Conservation (phyloP, 1,139 yeast genomes). For the Candida gigantensis region DNA sequence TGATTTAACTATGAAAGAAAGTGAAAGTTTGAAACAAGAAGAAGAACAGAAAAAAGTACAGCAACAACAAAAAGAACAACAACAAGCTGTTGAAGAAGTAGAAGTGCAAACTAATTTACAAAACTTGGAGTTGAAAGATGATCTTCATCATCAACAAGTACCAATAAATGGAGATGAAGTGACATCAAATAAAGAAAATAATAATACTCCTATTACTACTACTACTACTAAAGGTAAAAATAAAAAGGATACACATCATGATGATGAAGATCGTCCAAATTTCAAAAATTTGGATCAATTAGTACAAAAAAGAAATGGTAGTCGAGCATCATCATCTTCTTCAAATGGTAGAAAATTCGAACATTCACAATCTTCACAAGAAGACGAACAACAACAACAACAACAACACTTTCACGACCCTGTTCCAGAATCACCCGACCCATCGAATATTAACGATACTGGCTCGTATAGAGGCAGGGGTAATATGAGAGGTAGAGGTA, state of each 20-base stretch:
- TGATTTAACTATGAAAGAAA: constrained; percentile 14
- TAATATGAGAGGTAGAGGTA: constrained; percentile 11
- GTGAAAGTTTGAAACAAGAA: constrained; percentile 11
- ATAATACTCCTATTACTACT: no score
- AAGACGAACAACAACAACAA: not conserved
- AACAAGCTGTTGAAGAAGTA: not conserved
- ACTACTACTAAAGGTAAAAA: no score
- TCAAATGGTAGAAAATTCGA: constrained; percentile 3
- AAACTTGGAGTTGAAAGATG: constrained; percentile 8
- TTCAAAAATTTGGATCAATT: constrained; percentile 36
- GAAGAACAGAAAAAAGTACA: no score
- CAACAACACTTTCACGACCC: not conserved
- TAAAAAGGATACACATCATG: no score
- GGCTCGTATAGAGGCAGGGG: constrained; percentile 1
- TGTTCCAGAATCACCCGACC: not conserved
- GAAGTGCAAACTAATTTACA: constrained; percentile 9
- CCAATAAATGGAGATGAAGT: constrained; percentile 4
- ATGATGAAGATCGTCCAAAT: constrained; percentile 25
- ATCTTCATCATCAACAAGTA: no score
- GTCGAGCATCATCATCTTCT: constrained; percentile 4
- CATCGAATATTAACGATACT: not conserved
- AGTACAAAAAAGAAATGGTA: constrained; percentile 16
- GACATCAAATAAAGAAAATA: constrained; percentile 4
- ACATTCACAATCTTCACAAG: not conserved
- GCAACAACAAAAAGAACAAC: no score